Evolutionary conservation across 768 basidiomycete genomes (phyloP).

Genomic region (Naganishia vishniacii): DNA sequence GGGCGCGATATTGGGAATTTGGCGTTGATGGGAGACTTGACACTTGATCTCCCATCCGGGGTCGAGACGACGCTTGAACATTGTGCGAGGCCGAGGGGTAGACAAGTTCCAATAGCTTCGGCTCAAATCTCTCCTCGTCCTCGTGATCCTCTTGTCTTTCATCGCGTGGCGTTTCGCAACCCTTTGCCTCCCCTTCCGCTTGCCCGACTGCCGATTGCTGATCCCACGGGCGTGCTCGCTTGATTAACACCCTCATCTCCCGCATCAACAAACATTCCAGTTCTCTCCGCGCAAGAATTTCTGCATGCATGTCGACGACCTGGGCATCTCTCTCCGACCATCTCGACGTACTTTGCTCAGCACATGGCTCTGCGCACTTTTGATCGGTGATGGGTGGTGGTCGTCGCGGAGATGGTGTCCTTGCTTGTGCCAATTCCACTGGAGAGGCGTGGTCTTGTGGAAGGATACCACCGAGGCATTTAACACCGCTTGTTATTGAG

Average conservation of each 20-base stretch:
- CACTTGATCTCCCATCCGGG: too few species aligned
- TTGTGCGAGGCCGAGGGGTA: neutral
- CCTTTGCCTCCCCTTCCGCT: neutral
- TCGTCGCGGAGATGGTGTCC: too few species aligned
- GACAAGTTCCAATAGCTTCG: neutral
- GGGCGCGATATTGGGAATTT: neutral
- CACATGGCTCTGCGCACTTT: too few species aligned
- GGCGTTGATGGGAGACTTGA: too few species aligned
- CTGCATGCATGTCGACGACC: constrained; percentile 28
- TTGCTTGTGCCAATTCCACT: too few species aligned
- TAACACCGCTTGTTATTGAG: constrained; percentile 24
- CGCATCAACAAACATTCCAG: constrained; percentile 22
- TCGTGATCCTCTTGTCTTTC: neutral
- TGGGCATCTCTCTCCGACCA: constrained; percentile 8
- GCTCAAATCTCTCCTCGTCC: neutral
- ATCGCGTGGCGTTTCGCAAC: too few species aligned
- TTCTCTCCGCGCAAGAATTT: constrained; percentile 24
- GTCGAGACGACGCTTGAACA: too few species aligned
- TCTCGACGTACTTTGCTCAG: neutral
- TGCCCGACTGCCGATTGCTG: too few species aligned
- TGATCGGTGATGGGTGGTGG: too few species aligned
- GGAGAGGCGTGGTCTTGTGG: neutral
- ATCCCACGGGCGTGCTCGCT: neutral
- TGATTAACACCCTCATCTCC: constrained; percentile 8
- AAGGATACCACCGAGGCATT: constrained; percentile 11